Evolutionary conservation across 2,329 filamentous ascomycete genomes (phyloP), one percentile per base, ranked within the genome.

Genomic region (Fusarium annulatum): DNA sequence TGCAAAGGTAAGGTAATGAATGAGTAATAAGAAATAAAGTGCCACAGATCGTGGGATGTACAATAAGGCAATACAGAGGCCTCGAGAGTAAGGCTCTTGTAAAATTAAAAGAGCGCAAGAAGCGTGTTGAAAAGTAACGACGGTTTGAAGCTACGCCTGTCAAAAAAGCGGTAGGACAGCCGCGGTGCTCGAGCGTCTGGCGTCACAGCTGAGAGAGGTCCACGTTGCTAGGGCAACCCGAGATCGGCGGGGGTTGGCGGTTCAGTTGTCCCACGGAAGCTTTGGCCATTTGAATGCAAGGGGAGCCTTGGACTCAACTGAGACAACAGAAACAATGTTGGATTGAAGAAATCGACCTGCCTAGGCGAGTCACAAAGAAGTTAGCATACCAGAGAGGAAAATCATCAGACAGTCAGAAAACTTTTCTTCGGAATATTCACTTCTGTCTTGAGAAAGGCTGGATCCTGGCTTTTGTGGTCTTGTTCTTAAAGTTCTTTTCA

Each of bases 111-210:
- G 59, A 68, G 61, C 53, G 59, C 58, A 63, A 67, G 53, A 69
- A 66, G 62, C 72, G 71, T 66, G 69, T 48, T 66, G 53, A 61
- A 61, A 64, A 66, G 61, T 72, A 59, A 65, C 58, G 62, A 51
- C 52, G 64, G 64, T 58, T 62, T 69, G 71, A 74, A 73, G 61
- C 62, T 72, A 61, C 59, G 65, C 65, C 69, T 73, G 69, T 73
- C 72, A 75, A 74, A 74, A 72, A 67, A 68, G 72, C 65, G 72
- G 72, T 75, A 75, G 72, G 72, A 61, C 71, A 74, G 57, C 72
- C 53, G 58, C 48, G 68, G 72, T 61, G 72, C 60, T 73, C 28
- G 46, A 70, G 67, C 60, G 66, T 69, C 59, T 64, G 36, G 45
- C 67, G 59, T 69, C 66, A 70, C 67, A 69, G 59, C 59, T 66